Conservation (phyloP, 2,329 filamentous ascomycete genomes). For the Fusarium fujikuroi region DNA sequence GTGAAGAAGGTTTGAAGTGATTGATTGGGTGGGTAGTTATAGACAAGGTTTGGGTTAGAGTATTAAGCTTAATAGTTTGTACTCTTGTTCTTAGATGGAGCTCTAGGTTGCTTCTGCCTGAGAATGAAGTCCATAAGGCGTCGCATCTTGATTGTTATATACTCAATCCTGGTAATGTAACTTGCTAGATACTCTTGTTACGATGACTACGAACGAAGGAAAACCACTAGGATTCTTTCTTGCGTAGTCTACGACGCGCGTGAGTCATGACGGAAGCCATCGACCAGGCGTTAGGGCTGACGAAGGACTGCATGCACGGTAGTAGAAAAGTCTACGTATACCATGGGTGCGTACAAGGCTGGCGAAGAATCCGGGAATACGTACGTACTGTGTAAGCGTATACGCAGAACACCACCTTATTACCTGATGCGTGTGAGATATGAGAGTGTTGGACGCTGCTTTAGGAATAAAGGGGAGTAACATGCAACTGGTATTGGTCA, state of each 20-base stretch:
- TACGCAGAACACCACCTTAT: constrained; percentile 1
- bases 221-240: neutral
- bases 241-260: constrained; percentile 30
- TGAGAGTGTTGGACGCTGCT: neutral
- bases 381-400: constrained; percentile 6
- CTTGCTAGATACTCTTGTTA: neutral
- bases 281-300: constrained; percentile 14
- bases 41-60: neutral
- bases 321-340: constrained; percentile 11
- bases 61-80: constrained; percentile 12
- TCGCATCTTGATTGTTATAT: constrained; percentile 31
- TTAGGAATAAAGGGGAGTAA: neutral
- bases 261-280: constrained; percentile 42
- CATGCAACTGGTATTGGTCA: constrained; percentile 7
- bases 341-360: constrained; percentile 20
- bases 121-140: constrained; percentile 7
- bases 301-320: neutral
- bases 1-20: neutral
- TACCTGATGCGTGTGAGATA: neutral
- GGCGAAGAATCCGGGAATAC: constrained; percentile 22
- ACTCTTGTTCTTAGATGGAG: neutral
- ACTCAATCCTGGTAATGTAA: constrained; percentile 17
- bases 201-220: neutral
- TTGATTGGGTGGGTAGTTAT: neutral
- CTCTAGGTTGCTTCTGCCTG: constrained; percentile 17